Evolutionary conservation across 768 basidiomycete species (phyloP).

Genomic region (Zangia roseola): DNA sequence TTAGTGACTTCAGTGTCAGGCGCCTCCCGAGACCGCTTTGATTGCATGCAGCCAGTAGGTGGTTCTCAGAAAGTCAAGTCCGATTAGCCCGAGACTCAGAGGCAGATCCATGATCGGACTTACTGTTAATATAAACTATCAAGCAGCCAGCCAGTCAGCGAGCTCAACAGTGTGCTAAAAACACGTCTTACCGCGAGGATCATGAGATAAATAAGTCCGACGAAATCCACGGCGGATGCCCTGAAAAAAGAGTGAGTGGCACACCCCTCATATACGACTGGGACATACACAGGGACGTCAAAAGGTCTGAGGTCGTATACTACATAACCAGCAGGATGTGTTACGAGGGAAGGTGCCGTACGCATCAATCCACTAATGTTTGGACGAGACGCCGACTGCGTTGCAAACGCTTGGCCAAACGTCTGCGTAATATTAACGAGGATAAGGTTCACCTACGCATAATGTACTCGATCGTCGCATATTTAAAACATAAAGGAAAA

Average conservation of each 20-base stretch:
- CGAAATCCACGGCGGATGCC: conserved; percentile 51
- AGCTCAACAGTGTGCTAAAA: not conserved
- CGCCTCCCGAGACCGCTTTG: conserved; percentile 40
- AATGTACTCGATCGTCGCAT: not conserved
- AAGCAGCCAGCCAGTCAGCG: conserved; percentile 5
- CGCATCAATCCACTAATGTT: conserved; percentile 38
- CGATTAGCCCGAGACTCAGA: not conserved
- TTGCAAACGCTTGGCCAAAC: conserved; percentile 35
- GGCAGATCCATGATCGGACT: not conserved
- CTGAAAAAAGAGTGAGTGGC: conserved; percentile 26
- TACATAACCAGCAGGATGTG: conserved; percentile 47
- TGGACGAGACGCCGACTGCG: conserved; percentile 23
- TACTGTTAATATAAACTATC: conserved; percentile 32
- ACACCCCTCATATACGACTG: not conserved
- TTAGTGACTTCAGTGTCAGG: conserved; percentile 37
- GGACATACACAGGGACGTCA: conserved; percentile 52
- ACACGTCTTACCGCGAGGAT: conserved; percentile 26
- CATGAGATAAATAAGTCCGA: conserved; percentile 53
- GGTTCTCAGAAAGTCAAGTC: conserved; percentile 22
- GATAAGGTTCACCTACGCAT: conserved; percentile 28
- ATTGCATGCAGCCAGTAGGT: conserved; percentile 33
- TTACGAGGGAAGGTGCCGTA: conserved; percentile 49
- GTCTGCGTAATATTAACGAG: conserved; percentile 38
- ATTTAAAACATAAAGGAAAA: not conserved
- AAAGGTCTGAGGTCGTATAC: conserved; percentile 55